phyloP scores from a whole-genome alignment of 169 alveolate genomes.

The Eimeria acervulina region DNA sequence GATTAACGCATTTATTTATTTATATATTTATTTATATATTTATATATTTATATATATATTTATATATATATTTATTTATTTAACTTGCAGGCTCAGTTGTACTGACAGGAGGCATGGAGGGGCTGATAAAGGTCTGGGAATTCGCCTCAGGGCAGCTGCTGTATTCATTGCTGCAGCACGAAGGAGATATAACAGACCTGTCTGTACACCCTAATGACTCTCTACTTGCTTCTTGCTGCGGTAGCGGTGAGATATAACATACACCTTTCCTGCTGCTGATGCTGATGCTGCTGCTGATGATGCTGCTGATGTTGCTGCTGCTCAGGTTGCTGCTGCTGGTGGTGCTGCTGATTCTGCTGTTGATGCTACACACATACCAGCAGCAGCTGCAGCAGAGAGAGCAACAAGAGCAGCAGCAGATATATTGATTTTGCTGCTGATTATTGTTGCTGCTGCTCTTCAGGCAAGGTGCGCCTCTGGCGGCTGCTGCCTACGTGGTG shows the following conservation, averaged over 20 bases:
- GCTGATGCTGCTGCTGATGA: not conserved
- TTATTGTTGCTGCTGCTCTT: not conserved
- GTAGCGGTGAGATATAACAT: constrained; percentile 86
- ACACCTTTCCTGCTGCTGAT: not conserved
- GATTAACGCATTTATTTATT: too few relatives aligned
- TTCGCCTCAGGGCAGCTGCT: constrained; percentile 88
- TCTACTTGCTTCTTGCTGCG: constrained; percentile 89
- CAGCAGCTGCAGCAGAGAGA: too few relatives aligned
- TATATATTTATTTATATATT: too few relatives aligned
- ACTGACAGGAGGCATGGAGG: constrained; percentile 92
- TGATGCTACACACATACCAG: too few relatives aligned
- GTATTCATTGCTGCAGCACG: constrained; percentile 87
- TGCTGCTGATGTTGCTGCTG: not conserved
- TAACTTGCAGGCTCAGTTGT: constrained; percentile 87
- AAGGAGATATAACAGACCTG: constrained; percentile 89
- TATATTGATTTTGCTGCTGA: too few relatives aligned
- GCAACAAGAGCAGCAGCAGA: too few relatives aligned
- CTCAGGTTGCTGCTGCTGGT: too few relatives aligned
- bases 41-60: too few relatives aligned
- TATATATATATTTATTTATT: too few relatives aligned
- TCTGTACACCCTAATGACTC: constrained; percentile 89
- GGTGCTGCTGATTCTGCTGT: too few relatives aligned
- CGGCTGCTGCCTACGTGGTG: constrained; percentile 67
- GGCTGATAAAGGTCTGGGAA: constrained; percentile 90
- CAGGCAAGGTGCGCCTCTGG: constrained; percentile 76